Evolutionary conservation across 768 basidiomycete genomes (phyloP).

Genomic region (Mycena vulgaris): DNA sequence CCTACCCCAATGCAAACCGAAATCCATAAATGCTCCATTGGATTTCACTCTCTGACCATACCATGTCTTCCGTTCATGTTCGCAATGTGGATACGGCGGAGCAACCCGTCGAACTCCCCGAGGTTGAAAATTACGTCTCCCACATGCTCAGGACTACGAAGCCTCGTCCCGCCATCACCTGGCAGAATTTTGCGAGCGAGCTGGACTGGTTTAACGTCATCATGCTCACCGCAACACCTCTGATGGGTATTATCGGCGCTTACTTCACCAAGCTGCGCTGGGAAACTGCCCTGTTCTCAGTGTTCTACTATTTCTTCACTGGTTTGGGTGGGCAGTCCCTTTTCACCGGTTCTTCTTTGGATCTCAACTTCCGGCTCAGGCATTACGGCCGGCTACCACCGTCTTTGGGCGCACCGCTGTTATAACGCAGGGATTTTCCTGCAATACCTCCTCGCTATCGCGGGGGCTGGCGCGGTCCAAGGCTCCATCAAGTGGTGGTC

Average conservation of each 20-base stretch:
- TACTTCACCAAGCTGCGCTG: conserved; percentile 74
- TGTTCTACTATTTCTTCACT: conserved; percentile 58
- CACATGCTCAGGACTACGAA: conserved; percentile 80
- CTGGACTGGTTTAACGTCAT: conserved; percentile 84
- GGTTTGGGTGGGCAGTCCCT: conserved; percentile 83
- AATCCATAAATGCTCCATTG: not conserved
- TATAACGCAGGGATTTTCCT: conserved; percentile 92
- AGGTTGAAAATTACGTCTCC: conserved; percentile 79
- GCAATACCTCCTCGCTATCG: conserved; percentile 86
- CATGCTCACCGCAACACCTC: conserved; percentile 82
- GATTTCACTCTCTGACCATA: not conserved
- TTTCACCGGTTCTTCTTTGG: conserved; percentile 58
- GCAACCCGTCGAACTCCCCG: conserved; percentile 70
- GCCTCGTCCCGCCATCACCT: conserved; percentile 76
- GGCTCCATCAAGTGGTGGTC: conserved; percentile 99
- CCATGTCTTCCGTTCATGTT: not conserved
- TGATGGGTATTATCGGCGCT: conserved; percentile 82
- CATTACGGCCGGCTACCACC: conserved; percentile 95
- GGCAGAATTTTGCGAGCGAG: conserved; percentile 71
- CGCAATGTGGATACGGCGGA: not conserved
- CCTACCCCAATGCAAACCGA: not conserved
- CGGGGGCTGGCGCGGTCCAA: conserved; percentile 93
- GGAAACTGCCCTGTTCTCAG: conserved; percentile 76
- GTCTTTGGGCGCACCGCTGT: conserved; percentile 95
- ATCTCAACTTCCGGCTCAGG: conserved; percentile 53